These are phyloP conservation scores for Arthrobotrys megalospora DNA, from an alignment of 2,329 filamentous ascomycete species.

Conservation along the genomic window DNA sequence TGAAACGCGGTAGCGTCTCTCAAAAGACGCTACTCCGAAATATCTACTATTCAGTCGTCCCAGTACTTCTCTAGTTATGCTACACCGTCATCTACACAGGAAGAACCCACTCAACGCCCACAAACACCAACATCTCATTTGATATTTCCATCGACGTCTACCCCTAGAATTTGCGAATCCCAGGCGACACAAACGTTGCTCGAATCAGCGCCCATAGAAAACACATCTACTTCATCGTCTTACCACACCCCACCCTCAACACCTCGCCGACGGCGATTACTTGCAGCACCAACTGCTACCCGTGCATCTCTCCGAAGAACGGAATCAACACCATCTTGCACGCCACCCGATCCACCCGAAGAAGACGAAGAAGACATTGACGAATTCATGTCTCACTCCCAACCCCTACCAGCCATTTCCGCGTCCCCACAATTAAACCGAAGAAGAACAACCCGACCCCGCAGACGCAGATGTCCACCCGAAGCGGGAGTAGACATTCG, in stretches of 20 bases:
- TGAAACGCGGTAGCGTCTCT: slow-evolving; percentile 59
- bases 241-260: slow-evolving; percentile 40
- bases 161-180: slow-evolving; percentile 1
- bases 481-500: slow-evolving; percentile 54
- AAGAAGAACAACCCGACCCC: slow-evolving; percentile 37
- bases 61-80: slow-evolving; percentile 38
- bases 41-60: slow-evolving; percentile 44
- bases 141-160: background rate
- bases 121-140: background rate
- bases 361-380: slow-evolving; percentile 36
- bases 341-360: slow-evolving; percentile 38
- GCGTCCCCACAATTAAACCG: slow-evolving; percentile 24
- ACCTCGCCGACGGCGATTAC: slow-evolving; percentile 47
- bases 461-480: slow-evolving; percentile 41
- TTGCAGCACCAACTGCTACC: slow-evolving; percentile 36
- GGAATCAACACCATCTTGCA: slow-evolving; percentile 56
- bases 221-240: slow-evolving; percentile 22
- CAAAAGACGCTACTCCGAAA: slow-evolving; percentile 60
- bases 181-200: slow-evolving; percentile 7
- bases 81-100: slow-evolving; percentile 48
- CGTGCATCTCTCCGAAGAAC: slow-evolving; percentile 48
- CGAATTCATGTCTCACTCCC: slow-evolving; percentile 40
- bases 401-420: slow-evolving; percentile 45
- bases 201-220: slow-evolving; percentile 18
- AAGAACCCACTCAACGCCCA: slow-evolving; percentile 29